Conservation (phyloP, 192 early-diverging fungal genomes). For the Backusella macrospora region DNA sequence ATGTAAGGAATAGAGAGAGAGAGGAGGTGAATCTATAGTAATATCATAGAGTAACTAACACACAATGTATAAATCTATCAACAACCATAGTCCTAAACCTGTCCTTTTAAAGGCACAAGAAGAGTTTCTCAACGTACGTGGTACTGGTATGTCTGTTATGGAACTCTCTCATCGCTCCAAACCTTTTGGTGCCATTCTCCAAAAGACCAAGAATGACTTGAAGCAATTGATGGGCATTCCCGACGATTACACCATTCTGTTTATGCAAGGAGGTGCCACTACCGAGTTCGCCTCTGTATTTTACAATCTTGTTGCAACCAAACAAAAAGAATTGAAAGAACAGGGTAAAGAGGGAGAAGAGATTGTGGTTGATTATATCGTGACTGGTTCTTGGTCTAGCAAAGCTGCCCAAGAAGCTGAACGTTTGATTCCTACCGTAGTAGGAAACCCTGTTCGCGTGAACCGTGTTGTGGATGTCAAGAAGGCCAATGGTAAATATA, state of each 20-base stretch:
- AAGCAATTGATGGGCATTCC: conserved; percentile 78
- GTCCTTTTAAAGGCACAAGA: conserved; percentile 85
- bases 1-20: conserved; percentile 48
- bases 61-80: background rate
- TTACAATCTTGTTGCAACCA: conserved; percentile 84
- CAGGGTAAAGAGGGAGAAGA: conserved; percentile 30
- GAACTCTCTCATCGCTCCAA: conserved; percentile 94
- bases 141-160: conserved; percentile 89
- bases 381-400: conserved; percentile 91
- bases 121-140: conserved; percentile 82
- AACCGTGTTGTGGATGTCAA: conserved; percentile 83
- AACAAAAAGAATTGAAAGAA: conserved; percentile 33
- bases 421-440: conserved; percentile 64
- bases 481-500: conserved; percentile 52
- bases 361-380: conserved; percentile 82
- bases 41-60: background rate
- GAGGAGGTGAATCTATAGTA: background rate
- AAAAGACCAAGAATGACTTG: conserved; percentile 73
- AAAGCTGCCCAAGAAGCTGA: conserved; percentile 86
- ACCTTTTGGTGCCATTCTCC: conserved; percentile 77
- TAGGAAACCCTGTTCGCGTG: conserved; percentile 43
- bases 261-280: conserved; percentile 95
- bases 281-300: conserved; percentile 90
- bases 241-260: conserved; percentile 87
- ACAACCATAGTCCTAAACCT: conserved; percentile 51